Percentiles rank a stretch among this genome's conserved stretches.
Conservation (phyloP, 2,329 filamentous ascomycete genomes). For the Penicillium psychrosexuale region DNA sequence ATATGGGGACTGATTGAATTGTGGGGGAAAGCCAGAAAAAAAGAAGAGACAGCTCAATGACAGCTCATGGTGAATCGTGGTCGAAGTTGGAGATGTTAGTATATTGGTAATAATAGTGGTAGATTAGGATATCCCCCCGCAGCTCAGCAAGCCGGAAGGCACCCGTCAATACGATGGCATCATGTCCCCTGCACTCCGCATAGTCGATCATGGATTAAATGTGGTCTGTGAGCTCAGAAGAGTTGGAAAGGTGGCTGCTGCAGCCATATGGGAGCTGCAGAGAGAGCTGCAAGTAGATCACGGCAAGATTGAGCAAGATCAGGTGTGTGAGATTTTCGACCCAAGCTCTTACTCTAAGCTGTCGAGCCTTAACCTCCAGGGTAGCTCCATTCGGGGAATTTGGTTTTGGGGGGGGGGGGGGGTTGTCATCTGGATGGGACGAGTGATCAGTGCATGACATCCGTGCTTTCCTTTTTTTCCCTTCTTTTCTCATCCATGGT, state of each 20-base stretch:
- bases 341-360: background rate
- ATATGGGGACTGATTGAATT: background rate
- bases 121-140: background rate
- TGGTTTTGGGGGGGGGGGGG: slow-evolving; percentile 3
- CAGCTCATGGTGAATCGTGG: background rate
- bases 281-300: slow-evolving; percentile 6
- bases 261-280: slow-evolving; percentile 8
- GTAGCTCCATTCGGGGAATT: background rate
- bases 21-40: background rate
- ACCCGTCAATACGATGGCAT: slow-evolving; percentile 3
- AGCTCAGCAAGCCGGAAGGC: background rate
- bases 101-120: background rate
- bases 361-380: background rate
- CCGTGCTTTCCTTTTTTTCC: slow-evolving; percentile 14
- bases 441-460: slow-evolving; percentile 23
- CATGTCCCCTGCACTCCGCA: slow-evolving; percentile 8
- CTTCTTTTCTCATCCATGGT: slow-evolving; percentile 1
- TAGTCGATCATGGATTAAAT: slow-evolving; percentile 5
- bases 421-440: slow-evolving; percentile 19
- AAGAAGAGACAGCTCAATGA: background rate
- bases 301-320: background rate
- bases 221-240: slow-evolving; percentile 1
- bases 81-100: background rate
- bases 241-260: slow-evolving; percentile 4
- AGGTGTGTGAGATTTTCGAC: slow-evolving; percentile 2